Base-by-base conservation (phyloP, 2,329 filamentous ascomycete species). In the Pyrenophora teres region DNA sequence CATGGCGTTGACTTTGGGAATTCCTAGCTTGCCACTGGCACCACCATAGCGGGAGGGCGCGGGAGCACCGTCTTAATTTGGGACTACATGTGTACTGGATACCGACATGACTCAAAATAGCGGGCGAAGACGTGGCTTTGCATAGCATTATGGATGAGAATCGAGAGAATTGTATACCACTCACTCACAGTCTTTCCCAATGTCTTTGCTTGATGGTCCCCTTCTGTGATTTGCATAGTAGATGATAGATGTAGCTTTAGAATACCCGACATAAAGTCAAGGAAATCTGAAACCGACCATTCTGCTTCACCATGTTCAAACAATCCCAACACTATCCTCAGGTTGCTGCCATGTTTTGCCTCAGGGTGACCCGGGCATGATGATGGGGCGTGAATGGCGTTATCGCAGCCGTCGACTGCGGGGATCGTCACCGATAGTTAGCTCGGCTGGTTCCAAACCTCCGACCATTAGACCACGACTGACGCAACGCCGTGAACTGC, bases 1-100 rank as follows among this genome's bases (percentile, higher is more conserved):
- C 62, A 60, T 56, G 57, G 59, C 42, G 53, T 47, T 35, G 16
- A 46, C 18, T 42, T 37, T 27, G 60, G 27, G 59, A 52, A 57
- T 59, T 54, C 62, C 30, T 27, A 62, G 59, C 56, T 60, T 60
- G 43, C 42, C 27, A 21, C 13, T n/a, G 37, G 50, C 44, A 53
- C 43, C 19, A 32, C 27, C 23, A 37, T 25, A 33, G 37, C 37
- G 27, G 9, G 10, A 47, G 46, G 54, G 43, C 44, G 47, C 42
- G 45, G 37, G 40, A 38, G 37, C 16, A 38, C 15, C 30, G 32
- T 37, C 36, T 45, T 25, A 16, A 41, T 32, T 19, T 44, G 37
- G 39, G 23, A 36, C 21, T 38, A 25, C 31, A 48, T 38, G 39
- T 47, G 37, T 47, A 45, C 37, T 56, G 36, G 42, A 37, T 44